Percentiles rank a stretch among this genome's conserved stretches.
Evolutionary conservation across 106 monocot genomes (phyloP).

Genomic region (Dendrobium chrysotoxum): DNA sequence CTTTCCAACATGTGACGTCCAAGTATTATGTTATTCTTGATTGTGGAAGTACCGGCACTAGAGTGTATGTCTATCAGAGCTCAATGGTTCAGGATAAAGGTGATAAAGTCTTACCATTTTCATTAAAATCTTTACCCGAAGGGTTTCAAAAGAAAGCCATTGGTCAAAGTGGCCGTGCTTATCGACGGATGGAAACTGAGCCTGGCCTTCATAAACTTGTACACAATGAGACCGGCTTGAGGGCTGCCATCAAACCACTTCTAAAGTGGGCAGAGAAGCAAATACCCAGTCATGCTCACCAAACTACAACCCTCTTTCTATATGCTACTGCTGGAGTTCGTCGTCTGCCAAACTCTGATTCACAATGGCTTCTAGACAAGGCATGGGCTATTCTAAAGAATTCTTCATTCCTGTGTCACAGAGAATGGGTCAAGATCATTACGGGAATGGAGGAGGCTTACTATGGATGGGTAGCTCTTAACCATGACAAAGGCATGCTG

Average conservation of each 20-base stretch:
- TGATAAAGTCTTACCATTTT: conserved; percentile 39
- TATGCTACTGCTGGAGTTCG: conserved; percentile 96
- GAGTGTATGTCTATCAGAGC: conserved; percentile 84
- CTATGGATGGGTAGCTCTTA: conserved; percentile 97
- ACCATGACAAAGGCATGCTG: conserved; percentile 62
- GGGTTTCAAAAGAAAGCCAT: conserved; percentile 27
- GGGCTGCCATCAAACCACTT: conserved; percentile 68
- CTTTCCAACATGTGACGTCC: conserved; percentile 28
- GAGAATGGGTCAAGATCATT: conserved; percentile 75
- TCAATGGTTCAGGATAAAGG: conserved; percentile 32
- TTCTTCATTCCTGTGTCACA: conserved; percentile 70
- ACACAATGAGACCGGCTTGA: conserved; percentile 66
- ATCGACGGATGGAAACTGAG: conserved; percentile 95
- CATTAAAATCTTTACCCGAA: conserved; percentile 66
- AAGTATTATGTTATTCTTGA: conserved; percentile 84
- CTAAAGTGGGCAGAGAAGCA: conserved; percentile 84
- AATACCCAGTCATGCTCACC: conserved; percentile 73
- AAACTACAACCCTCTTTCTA: conserved; percentile 60
- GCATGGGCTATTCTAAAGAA: conserved; percentile 77
- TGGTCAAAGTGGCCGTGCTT: conserved; percentile 68
- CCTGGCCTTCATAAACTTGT: conserved; percentile 93
- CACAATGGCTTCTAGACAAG: conserved; percentile 83
- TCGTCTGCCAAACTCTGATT: conserved; percentile 69
- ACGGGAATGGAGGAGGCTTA: conserved; percentile 97
- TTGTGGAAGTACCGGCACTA: conserved; percentile 94